These are phyloP conservation scores for Asparagopsis taxiformis DNA, from an alignment of 31 red algal genomes.

Conservation along the genomic window DNA sequence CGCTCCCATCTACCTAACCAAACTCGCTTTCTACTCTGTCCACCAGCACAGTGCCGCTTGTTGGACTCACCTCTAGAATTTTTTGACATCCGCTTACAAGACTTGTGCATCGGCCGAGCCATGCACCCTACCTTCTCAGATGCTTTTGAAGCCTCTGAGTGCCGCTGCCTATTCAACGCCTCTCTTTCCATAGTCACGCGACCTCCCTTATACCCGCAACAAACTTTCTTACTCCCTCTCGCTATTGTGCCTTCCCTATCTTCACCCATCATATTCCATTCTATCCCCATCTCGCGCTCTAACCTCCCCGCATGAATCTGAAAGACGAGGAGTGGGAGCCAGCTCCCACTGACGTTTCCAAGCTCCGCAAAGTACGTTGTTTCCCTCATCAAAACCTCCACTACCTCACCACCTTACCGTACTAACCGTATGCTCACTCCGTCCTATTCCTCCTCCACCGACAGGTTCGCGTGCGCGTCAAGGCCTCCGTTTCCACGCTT, in stretches of 20 bases:
- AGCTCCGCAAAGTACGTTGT: not conserved
- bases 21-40: not conserved
- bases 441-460: no score
- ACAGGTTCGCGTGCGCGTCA: conserved; percentile 48
- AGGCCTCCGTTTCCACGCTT: conserved; percentile 53
- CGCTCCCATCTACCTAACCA: not conserved
- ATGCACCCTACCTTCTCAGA: not conserved
- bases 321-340: conserved; percentile 75
- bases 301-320: conserved; percentile 61
- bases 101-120: conserved; percentile 1
- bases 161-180: not conserved
- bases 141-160: not conserved
- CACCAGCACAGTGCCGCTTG: not conserved
- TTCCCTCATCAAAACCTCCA: no score
- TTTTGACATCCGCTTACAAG: not conserved
- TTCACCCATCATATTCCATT: not conserved
- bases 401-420: no score
- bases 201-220: not conserved
- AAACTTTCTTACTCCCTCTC: no score
- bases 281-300: not conserved
- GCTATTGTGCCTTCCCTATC: no score
- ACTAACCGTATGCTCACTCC: no score
- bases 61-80: not conserved
- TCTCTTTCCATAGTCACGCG: not conserved
- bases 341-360: conserved; percentile 25